Evolutionary conservation across 345 rosid genomes (phyloP), one percentile per base, ranked within the genome.

Genomic region (Jatropha curcas): DNA sequence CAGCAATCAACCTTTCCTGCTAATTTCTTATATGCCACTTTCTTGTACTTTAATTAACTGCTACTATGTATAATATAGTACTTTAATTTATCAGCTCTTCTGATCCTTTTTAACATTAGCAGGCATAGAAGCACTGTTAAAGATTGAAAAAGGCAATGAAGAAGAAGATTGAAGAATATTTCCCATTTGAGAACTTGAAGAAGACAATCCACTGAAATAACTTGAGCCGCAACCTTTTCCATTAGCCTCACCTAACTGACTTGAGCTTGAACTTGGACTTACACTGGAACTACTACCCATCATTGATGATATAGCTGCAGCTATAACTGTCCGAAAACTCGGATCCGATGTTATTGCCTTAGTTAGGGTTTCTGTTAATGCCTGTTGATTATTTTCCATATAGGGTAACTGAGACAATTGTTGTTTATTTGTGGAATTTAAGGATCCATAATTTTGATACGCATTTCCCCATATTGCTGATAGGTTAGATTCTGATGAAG

Each of bases 231-330:
- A 87, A 61, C 80, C 87, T 77, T 87, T 86, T 46, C 66, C 85
- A 60, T 57, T 20, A 39, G 67, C 51, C 67, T 71, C 74, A 34
- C 45, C 61, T 7, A 68, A 30, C 51, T 53, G 63, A 53, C 35
- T 16, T 37, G 33, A n/a, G 55, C 67, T 69, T 30, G 56, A 13
- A 52, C 30, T 76, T 52, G 81, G 74, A 0, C 58, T 68, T 9
- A 14, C 41, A 34, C 65, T 34, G 3, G 45, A 3, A 35, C 86
- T 87, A 17, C 84, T 90, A 50, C 48, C 65, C 56, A 74, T 74
- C 98, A 89, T 86, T 50, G 88, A 82, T 46, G 96, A 86, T 79
- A 92, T 78, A 1, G 94, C 96, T 4, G 94, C 86, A 39, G 89
- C 93, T 72, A 92, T 79, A 20, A 74, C 77, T 11, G 77, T 74